Evolutionary conservation across 2,329 filamentous ascomycete species (phyloP), one percentile per base, ranked within the genome.

Genomic region (Chaetomiaceae sp.): DNA sequence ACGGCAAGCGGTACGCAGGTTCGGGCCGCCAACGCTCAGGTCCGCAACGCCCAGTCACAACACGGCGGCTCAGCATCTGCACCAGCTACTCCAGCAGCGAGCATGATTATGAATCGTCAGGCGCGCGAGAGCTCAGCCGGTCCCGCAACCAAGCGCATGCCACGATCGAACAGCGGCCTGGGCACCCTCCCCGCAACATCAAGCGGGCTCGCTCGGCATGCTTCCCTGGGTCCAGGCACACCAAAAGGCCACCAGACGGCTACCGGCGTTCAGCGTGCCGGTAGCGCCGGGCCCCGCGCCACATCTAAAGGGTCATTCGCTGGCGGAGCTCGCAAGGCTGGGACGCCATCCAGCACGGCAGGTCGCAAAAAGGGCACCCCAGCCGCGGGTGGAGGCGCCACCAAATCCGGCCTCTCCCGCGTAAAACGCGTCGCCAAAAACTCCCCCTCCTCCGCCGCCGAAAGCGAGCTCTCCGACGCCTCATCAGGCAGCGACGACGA

Each of bases 401-500:
- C 72, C 58, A 85, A 85, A 62, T 85, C 82, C n/a, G 77, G 76
- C 9, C 69, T 85, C 3, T 83, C 80, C 21, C 77, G 82, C 27
- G 77, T 85, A 23, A 85, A 85, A 68, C 81, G 79, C 59, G 78
- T 70, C 38, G 74, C 72, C 41, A 80, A 82, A 65, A 81, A 81
- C 58, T 85, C 82, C 2, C 81, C 82, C 2, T 81, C 80, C 4
- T 83, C 81, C 4, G 80, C 79, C 5, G 81, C 77, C 46, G 82
- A 86, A 55, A 84, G 81, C 61, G 82, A 86, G 62, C 73, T 85
- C 36, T 85, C 82, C 0, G 82, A 85, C 48, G 81, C 81, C 7
- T 81, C 81, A 40, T 79, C 80, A 43, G 71, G 72, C 48, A 77
- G 79, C 61, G 74, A 73, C 46, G 72, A 79, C 45, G 75, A 82